phyloP scores from a whole-genome alignment of 2,329 filamentous ascomycete species.

The Reticulascus tulasneorum region DNA sequence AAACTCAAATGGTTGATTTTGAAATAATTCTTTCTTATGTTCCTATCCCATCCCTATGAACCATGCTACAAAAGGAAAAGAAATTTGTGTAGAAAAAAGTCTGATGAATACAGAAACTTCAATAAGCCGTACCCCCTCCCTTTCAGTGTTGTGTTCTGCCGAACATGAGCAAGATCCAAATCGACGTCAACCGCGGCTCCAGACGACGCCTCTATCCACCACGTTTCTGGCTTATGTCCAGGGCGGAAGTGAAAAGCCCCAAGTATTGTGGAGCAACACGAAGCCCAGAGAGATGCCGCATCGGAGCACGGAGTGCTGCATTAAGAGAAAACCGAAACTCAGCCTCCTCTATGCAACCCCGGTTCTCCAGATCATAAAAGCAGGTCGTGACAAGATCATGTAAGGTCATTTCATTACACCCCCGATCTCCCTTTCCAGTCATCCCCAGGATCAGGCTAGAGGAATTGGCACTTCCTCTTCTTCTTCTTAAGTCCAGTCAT shows the following conservation, averaged over 20 bases:
- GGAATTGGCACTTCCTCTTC: constrained; percentile 78
- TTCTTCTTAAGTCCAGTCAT: constrained; percentile 59
- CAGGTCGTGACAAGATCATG: constrained; percentile 29
- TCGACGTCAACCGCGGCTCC: too few species aligned
- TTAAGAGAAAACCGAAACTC: too few species aligned
- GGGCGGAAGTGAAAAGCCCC: too few species aligned
- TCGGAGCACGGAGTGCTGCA: too few species aligned
- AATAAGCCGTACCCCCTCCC: constrained; percentile 9
- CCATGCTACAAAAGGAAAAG: constrained; percentile 21
- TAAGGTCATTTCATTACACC: constrained; percentile 9
- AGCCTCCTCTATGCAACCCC: too few species aligned
- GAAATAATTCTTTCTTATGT: constrained; percentile 26
- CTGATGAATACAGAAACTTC: constrained; percentile 8
- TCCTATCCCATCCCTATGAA: constrained; percentile 23
- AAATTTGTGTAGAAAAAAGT: constrained; percentile 16
- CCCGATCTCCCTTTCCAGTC: constrained; percentile 1
- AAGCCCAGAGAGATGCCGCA: too few species aligned
- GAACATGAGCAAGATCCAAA: too few species aligned
- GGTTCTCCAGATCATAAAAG: constrained; percentile 16
- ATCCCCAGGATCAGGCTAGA: constrained; percentile 45
- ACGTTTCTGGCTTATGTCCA: too few species aligned
- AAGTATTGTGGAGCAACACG: too few species aligned
- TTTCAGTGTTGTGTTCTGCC: constrained; percentile 10
- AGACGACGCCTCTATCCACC: too few species aligned
- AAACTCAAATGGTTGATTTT: constrained; percentile 7